Base-by-base conservation (phyloP, 2,329 filamentous ascomycete species). In the Penicillium palitans region DNA sequence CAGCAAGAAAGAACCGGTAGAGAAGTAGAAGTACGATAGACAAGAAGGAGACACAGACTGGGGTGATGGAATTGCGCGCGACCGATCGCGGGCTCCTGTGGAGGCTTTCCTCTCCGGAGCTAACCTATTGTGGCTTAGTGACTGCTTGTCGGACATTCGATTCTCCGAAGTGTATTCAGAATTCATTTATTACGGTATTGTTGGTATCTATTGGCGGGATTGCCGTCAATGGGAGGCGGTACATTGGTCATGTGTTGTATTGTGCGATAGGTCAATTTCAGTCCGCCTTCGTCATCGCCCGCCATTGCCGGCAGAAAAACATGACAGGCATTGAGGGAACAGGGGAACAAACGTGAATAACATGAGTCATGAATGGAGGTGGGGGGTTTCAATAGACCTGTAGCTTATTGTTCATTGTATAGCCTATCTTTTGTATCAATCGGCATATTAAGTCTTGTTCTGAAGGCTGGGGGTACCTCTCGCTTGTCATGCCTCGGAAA, bases 41-140 rank as follows among this genome's bases (percentile, higher is more conserved):
- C 46, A 12, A 49, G 61, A 44, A 59, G 57, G 51, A 62, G 63
- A 55, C 52, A 58, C 57, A 63, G 24, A 58, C 53, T 56, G 46
- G 53, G 60, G 61, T 61, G 62, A 67, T 62, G 66, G 70, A 69
- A 72, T 70, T 74, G 72, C 72, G 72, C 72, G 71, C 72, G 69
- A 73, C 66, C 69, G 70, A 72, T 72, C 71, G 71, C 70, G 68
- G 71, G 65, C 71, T 67, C 68, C 66, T 70, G 70, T 71, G 65
- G 70, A 67, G 68, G 61, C 64, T 72, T 71, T 72, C 63, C 61
- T 66, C 61, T 62, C 52, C 59, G 55, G 59, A 65, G 58, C 71
- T 73, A 73, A 61, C 66, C 63, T 44, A 47, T 58, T 68, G 27
- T 17, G 49, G 64, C 27, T 44, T 61, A 57, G 69, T 63, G 61